Conservation (phyloP, 1,139 yeast species). For the Diutina neorugosa region DNA sequence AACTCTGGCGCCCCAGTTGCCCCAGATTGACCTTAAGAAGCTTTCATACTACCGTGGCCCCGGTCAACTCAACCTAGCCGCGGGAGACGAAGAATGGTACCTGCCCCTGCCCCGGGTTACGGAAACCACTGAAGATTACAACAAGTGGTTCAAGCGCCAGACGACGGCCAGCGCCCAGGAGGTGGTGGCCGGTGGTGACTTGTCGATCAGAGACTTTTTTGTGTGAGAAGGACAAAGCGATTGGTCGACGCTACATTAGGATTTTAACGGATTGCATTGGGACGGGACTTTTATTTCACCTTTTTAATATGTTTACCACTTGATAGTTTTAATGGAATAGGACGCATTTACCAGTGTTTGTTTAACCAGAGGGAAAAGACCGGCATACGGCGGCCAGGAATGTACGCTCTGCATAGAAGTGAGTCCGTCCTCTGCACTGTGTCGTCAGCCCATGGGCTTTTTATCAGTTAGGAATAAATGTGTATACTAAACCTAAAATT, state of each 20-base stretch:
- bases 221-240: neutral
- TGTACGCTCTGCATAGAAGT: neutral
- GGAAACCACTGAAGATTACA: neutral
- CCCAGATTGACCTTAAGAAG: neutral
- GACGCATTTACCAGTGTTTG: neutral
- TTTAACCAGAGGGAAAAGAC: neutral
- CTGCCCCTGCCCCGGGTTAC: neutral
- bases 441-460: neutral
- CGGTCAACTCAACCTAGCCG: slow-evolving; percentile 1
- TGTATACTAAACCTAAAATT: neutral
- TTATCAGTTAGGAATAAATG: neutral
- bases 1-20: neutral
- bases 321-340: neutral
- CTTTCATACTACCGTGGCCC: neutral
- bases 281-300: neutral
- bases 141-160: slow-evolving; percentile 2
- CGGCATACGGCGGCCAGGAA: neutral
- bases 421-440: neutral
- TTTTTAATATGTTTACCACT: neutral
- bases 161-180: neutral
- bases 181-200: slow-evolving; percentile 1
- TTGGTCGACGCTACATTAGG: neutral
- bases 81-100: neutral
- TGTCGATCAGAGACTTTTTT: neutral
- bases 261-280: neutral